These are phyloP conservation scores for Cynara cardunculus DNA, from an alignment of 129 eudicot genomes.

Conservation along the genomic window DNA sequence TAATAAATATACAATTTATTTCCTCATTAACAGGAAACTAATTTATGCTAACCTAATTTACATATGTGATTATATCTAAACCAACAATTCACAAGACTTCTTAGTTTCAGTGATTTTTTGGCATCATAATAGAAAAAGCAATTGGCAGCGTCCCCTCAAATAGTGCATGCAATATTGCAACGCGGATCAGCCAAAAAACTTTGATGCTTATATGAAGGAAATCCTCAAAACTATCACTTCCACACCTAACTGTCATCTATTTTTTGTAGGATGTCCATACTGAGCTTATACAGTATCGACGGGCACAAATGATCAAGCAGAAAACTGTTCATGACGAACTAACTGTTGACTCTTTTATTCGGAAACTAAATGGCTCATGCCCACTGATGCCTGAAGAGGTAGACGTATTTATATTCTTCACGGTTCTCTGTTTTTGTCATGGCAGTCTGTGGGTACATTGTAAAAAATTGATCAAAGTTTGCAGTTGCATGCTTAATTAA, in stretches of 20 bases:
- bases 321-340: slow-evolving; percentile 57
- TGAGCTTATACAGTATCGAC: slow-evolving; percentile 77
- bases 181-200: not conserved
- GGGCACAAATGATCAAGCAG: slow-evolving; percentile 84
- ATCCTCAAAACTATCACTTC: not conserved
- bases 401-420: slow-evolving; percentile 18
- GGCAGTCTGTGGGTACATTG: not conserved
- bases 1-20: too few relatives aligned
- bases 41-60: too few relatives aligned
- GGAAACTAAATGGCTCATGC: slow-evolving; percentile 73
- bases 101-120: not conserved
- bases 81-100: not conserved
- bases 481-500: not conserved
- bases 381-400: slow-evolving; percentile 62
- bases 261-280: slow-evolving; percentile 75
- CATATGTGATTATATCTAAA: too few relatives aligned
- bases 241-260: slow-evolving; percentile 5
- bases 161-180: not conserved
- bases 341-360: slow-evolving; percentile 60
- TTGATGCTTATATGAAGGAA: not conserved
- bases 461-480: not conserved
- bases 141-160: not conserved
- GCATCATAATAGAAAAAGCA: not conserved
- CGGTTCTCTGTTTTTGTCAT: not conserved
- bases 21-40: too few relatives aligned